phyloP scores from a whole-genome alignment of 177 flowering plant genomes.

The Tripterygium wilfordii region DNA sequence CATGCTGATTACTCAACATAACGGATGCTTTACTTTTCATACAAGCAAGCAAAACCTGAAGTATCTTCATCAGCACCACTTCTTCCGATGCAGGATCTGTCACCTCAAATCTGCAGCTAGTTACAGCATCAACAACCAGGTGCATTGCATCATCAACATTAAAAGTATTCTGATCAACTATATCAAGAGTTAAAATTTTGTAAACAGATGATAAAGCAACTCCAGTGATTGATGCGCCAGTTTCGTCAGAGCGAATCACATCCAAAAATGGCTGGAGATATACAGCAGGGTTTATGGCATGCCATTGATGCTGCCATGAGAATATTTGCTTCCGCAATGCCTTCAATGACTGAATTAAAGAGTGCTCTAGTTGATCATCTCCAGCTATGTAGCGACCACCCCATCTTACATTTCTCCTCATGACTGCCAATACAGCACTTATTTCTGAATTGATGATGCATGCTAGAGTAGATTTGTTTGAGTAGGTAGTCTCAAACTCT shows the following conservation, averaged over 20 bases:
- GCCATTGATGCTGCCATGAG: conserved; percentile 37
- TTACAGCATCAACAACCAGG: conserved; percentile 43
- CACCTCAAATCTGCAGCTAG: conserved; percentile 46
- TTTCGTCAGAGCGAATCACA: conserved; percentile 47
- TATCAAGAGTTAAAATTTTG: conserved; percentile 34
- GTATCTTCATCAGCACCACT: conserved; percentile 52
- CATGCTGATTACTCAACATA: conserved; percentile 42
- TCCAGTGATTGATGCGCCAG: conserved; percentile 54
- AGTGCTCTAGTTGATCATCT: conserved; percentile 41
- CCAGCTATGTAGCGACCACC: conserved; percentile 33
- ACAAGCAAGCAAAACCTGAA: conserved; percentile 52
- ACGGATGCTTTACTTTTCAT: conserved; percentile 39
- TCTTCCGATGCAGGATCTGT: conserved; percentile 57
- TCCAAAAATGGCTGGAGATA: conserved; percentile 49
- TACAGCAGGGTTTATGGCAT: conserved; percentile 22
- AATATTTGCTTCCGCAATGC: conserved; percentile 33
- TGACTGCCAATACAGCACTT: conserved; percentile 48
- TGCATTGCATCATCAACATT: conserved; percentile 39
- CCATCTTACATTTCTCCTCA: conserved; percentile 57
- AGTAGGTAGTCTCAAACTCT: conserved; percentile 6
- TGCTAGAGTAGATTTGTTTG: conserved; percentile 25
- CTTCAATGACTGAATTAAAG: conserved; percentile 40
- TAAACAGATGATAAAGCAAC: conserved; percentile 46
- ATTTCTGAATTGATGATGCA: conserved; percentile 46
- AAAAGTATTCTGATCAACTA: conserved; percentile 27